Base-by-base conservation (phyloP, 345 rosid species). In the Populus davidiana region DNA sequence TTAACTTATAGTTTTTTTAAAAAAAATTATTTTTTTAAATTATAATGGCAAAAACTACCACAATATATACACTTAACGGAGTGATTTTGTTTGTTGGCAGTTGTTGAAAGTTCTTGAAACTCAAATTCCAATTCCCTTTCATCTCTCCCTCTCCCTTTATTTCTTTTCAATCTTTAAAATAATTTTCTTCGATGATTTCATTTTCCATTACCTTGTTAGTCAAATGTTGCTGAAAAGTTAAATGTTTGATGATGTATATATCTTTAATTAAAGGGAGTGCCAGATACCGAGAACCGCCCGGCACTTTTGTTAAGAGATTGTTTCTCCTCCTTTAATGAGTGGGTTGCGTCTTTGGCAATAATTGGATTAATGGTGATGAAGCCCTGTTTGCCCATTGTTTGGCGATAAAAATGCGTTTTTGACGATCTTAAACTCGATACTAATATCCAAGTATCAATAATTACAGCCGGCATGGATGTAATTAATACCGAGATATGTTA, bases 151-250 rank as follows among this genome's bases (percentile, higher is more conserved):
- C 6, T 8, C 23, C 33, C 18, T 23, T 18, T 33, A 8, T 36
- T 23, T 2, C 43, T 27, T 20, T 67, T 17, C 33, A 35, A 18
- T 52, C 20, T 21, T n/a, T n/a, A 38, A 6, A 27, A 54, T 27
- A 35, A n/a, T 74, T 44, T 18, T 56, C 11, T 7, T 25, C 2
- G 6, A 14, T 25, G 29, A 4, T 61, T 1, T n/a, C n/a, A 29
- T 44, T 23, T 35, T 23, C 50, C 52, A 2, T 66, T 38, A 9
- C 21, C 61, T 74, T 54, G 5, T 25, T 70, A 71, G 88, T 85
- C 88, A 83, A 83, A 70, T 29, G 31, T 78, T 80, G 16, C 77
- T 78, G 86, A 86, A 1, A 35, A 68, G 20, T 31, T 9, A n/a
- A 71, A 18, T 39, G 63, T 59, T 59, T 3, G 25, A 11, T 59